These are phyloP conservation scores for Helicostylum pulchrum DNA, from an alignment of 192 early-diverging fungal species.

Conservation along the genomic window DNA sequence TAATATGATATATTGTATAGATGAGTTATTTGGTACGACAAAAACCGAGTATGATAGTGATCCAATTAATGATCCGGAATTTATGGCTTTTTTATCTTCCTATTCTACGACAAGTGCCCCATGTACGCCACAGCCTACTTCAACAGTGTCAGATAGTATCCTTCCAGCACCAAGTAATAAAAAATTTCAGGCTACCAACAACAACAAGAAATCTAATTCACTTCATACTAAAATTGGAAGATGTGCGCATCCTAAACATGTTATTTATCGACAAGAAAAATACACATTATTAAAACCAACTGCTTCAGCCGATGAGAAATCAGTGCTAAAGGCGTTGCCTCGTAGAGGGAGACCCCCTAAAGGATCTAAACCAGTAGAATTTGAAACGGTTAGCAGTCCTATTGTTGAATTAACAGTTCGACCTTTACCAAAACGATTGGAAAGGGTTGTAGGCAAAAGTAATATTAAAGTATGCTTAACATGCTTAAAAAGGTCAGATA, in stretches of 20 bases:
- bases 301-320: neutral
- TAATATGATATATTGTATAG: too few species aligned
- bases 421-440: constrained; percentile 32
- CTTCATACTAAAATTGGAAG: neutral
- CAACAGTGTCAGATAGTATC: too few species aligned
- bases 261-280: constrained; percentile 16
- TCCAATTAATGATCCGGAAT: constrained; percentile 1
- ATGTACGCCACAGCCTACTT: neutral
- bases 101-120: neutral
- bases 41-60: neutral
- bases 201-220: neutral
- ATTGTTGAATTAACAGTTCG: constrained; percentile 13
- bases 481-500: constrained; percentile 30
- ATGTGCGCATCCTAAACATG: constrained; percentile 26
- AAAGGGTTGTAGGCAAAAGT: constrained; percentile 22
- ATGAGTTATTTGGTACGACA: too few species aligned
- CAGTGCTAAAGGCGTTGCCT: neutral
- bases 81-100: constrained; percentile 8
- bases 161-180: too few species aligned
- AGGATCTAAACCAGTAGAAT: constrained; percentile 2
- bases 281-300: neutral
- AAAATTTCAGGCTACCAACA: neutral
- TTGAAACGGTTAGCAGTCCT: neutral
- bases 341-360: constrained; percentile 29
- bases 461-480: constrained; percentile 32